phyloP scores from a whole-genome alignment of 192 early-diverging fungal genomes.

The Spinellus fusiger region DNA sequence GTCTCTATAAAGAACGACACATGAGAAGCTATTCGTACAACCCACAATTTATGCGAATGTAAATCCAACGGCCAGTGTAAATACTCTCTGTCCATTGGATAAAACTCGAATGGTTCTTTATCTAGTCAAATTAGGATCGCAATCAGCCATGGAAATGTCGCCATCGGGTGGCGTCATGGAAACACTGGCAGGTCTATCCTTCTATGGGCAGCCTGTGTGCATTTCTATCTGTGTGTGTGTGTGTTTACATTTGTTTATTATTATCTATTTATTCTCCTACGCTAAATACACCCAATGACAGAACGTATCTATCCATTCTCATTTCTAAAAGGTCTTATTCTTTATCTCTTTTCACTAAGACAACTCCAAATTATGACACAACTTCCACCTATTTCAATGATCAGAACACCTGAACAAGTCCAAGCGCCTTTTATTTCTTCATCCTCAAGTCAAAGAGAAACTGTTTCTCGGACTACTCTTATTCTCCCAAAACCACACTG shows the following conservation, averaged over 20 bases:
- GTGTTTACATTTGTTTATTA: not conserved
- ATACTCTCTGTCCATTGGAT: too few species aligned
- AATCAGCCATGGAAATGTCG: constrained; percentile 16
- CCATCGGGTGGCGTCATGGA: constrained; percentile 21
- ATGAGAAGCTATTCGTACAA: too few species aligned
- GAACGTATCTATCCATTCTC: not conserved
- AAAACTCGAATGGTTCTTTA: too few species aligned
- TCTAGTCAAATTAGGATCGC: constrained; percentile 6
- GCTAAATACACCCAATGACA: not conserved
- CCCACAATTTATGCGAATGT: too few species aligned
- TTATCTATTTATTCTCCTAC: not conserved
- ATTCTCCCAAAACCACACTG: constrained; percentile 4
- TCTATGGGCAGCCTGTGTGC: not conserved
- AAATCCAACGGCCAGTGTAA: too few species aligned
- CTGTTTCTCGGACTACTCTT: not conserved
- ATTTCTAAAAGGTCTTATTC: not conserved
- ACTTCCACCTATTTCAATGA: constrained; percentile 25
- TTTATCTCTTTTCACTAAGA: too few species aligned
- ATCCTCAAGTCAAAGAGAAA: not conserved
- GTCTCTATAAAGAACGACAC: too few species aligned
- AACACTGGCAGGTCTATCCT: not conserved
- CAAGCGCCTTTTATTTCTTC: not conserved
- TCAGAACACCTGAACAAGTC: not conserved
- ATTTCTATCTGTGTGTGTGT: not conserved
- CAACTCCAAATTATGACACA: constrained; percentile 1